phyloP scores from a whole-genome alignment of 2,329 filamentous ascomycete genomes.

The Paracorniculantispora psalliotae region DNA sequence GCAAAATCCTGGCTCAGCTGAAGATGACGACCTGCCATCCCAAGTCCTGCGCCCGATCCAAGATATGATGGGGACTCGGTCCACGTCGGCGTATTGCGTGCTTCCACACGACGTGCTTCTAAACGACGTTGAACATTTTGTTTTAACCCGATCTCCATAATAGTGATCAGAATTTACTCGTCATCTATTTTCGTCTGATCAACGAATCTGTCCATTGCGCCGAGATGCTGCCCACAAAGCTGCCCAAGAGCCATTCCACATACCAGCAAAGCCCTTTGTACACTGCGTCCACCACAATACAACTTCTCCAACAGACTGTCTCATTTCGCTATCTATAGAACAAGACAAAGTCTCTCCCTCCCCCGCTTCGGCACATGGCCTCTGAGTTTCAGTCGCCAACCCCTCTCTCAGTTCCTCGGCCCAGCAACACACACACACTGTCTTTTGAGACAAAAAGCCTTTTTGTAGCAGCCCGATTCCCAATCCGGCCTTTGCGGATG shows the following conservation, averaged over 20 bases:
- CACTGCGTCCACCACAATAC: too few species aligned
- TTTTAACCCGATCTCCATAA: too few species aligned
- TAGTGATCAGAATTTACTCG: background rate
- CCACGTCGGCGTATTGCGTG: too few species aligned
- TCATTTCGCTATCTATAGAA: conserved; percentile 11
- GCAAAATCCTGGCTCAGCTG: background rate
- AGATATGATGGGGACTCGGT: too few species aligned
- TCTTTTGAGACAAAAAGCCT: background rate
- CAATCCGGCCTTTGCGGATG: background rate
- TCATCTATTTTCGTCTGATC: background rate
- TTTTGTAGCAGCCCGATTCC: background rate
- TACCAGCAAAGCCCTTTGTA: background rate
- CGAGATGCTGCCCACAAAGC: background rate
- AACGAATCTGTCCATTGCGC: background rate
- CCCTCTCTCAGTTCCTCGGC: conserved; percentile 6
- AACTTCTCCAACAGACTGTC: too few species aligned
- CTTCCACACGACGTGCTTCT: too few species aligned
- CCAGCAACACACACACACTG: background rate
- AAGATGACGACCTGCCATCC: conserved; percentile 4
- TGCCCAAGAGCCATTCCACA: background rate
- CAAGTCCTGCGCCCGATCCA: too few species aligned
- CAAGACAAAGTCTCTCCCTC: background rate
- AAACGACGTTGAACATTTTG: too few species aligned
- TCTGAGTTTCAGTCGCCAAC: background rate
- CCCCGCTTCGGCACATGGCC: conserved; percentile 6